Conservation (phyloP, 768 basidiomycete genomes). For the Mycena floridula region DNA sequence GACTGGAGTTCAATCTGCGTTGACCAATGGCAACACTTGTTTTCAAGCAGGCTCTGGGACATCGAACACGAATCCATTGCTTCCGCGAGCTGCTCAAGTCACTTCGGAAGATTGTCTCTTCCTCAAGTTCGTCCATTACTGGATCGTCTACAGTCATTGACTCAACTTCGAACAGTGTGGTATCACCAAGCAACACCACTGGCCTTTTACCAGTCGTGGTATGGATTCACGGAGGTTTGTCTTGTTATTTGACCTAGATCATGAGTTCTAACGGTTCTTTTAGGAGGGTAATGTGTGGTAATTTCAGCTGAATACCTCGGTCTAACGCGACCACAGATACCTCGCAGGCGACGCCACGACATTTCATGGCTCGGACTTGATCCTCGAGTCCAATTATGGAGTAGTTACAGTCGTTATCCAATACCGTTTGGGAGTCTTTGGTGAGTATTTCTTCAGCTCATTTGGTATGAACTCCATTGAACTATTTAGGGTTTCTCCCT, state of each 20-base stretch:
- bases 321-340: too few species aligned
- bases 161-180: conserved; percentile 3
- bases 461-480: background rate
- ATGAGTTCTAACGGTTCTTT: conserved; percentile 34
- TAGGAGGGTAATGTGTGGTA: too few species aligned
- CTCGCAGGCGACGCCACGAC: background rate
- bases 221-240: conserved; percentile 35
- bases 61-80: background rate
- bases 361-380: background rate
- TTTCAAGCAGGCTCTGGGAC: conserved; percentile 3
- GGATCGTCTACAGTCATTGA: too few species aligned
- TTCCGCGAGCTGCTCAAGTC: conserved; percentile 5
- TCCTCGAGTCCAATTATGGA: background rate
- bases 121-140: conserved; percentile 16
- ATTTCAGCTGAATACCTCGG: too few species aligned
- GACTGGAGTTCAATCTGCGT: conserved; percentile 3
- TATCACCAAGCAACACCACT: conserved; percentile 3
- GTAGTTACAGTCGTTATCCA: background rate
- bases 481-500: conserved; percentile 4
- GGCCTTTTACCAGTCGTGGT: conserved; percentile 29
- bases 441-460: background rate
- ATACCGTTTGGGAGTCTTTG: background rate
- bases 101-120: conserved; percentile 25
- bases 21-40: conserved; percentile 1
- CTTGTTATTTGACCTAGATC: conserved; percentile 34